A percentile compares a stretch with the other conserved stretches of the same genome.
Evolutionary conservation across 176 grass and related monocot genomes (phyloP).

Genomic region (Oropetium thomaeum): DNA sequence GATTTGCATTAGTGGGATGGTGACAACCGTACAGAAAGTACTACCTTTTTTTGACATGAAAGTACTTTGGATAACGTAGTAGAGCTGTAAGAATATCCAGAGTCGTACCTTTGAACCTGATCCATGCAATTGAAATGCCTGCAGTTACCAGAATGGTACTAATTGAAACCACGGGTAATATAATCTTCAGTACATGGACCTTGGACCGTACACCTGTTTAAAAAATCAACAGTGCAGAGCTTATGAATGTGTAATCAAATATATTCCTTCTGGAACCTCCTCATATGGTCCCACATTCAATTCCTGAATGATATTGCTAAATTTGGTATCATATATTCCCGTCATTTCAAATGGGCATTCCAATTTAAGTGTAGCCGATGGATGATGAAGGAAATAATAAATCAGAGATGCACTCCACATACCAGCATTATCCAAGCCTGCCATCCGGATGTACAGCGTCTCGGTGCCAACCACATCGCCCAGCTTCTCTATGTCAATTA

Average conservation of each 20-base stretch:
- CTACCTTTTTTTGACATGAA: too few relatives aligned
- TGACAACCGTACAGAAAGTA: too few relatives aligned
- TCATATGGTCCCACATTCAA: not conserved
- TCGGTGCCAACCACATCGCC: not conserved
- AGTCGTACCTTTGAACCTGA: not conserved
- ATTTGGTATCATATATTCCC: too few relatives aligned
- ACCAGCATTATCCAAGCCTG: not conserved
- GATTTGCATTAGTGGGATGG: too few relatives aligned
- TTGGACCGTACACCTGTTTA: not conserved
- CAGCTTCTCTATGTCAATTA: conserved; percentile 18
- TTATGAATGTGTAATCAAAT: not conserved
- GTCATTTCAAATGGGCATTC: not conserved
- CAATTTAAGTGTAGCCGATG: not conserved
- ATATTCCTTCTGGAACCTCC: not conserved
- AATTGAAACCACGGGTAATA: not conserved
- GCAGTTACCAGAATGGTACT: not conserved
- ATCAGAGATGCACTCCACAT: not conserved
- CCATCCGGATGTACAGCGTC: conserved; percentile 42
- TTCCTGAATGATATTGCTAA: too few relatives aligned
- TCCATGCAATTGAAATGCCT: not conserved
- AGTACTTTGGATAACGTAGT: too few relatives aligned
- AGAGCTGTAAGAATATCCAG: too few relatives aligned
- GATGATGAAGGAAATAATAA: not conserved
- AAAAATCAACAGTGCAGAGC: not conserved
- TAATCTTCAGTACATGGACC: not conserved